These are phyloP conservation scores for Diaporthe capsici DNA, from an alignment of 2,329 filamentous ascomycete species.

Conservation along the genomic window DNA sequence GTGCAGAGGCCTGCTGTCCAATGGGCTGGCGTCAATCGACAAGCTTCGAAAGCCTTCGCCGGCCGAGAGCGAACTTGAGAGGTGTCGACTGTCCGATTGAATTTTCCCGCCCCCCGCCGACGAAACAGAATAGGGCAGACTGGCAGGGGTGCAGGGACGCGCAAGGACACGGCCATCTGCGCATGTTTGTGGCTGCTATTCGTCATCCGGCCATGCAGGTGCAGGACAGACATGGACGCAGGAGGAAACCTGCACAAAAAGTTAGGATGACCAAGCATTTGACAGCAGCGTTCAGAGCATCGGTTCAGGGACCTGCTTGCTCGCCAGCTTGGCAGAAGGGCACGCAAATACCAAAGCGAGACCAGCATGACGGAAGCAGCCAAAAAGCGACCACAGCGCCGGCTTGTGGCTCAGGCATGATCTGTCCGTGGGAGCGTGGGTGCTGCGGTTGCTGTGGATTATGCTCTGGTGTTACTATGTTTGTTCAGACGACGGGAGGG, in stretches of 20 bases:
- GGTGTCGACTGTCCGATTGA: not conserved
- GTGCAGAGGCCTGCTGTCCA: slow-evolving; percentile 28
- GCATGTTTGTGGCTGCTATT: slow-evolving; percentile 13
- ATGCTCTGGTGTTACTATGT: slow-evolving; percentile 10
- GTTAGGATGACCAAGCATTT: slow-evolving; percentile 17
- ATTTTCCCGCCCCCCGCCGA: slow-evolving; percentile 14
- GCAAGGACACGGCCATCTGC: slow-evolving; percentile 7
- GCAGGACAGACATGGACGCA: not conserved
- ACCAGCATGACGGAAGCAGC: slow-evolving; percentile 18
- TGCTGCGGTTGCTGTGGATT: slow-evolving; percentile 8
- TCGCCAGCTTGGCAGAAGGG: not conserved
- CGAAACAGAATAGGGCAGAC: slow-evolving; percentile 1
- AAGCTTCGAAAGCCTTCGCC: slow-evolving; percentile 16
- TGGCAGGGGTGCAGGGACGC: not conserved
- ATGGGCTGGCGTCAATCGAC: slow-evolving; percentile 15
- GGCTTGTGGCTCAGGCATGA: slow-evolving; percentile 19
- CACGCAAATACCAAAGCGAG: not conserved
- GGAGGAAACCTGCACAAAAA: not conserved
- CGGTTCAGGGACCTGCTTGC: slow-evolving; percentile 19
- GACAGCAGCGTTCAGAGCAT: not conserved
- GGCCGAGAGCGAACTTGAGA: slow-evolving; percentile 21
- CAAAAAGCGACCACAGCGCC: slow-evolving; percentile 6
- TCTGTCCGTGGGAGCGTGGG: not conserved
- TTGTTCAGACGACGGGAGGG: slow-evolving; percentile 23
- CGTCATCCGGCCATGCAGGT: slow-evolving; percentile 7